A percentile compares a stretch with the other conserved stretches of the same genome.
These are phyloP conservation scores for Clonostachys sp. DNA, from an alignment of 2,329 filamentous ascomycete species.

Conservation along the genomic window DNA sequence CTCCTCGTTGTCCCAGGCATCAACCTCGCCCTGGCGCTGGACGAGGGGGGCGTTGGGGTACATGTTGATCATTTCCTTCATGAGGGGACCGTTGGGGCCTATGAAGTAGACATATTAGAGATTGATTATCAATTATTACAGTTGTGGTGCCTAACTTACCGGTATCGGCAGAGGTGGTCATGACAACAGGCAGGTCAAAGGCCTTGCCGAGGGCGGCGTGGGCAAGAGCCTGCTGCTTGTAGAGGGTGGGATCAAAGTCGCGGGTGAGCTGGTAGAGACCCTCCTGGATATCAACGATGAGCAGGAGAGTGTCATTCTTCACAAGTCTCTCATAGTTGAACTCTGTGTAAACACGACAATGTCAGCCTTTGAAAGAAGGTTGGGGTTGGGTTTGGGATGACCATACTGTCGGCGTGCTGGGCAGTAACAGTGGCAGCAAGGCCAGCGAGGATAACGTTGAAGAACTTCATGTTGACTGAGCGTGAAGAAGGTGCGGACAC, in stretches of 20 bases:
- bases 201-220: conserved; percentile 61
- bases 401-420: too few relatives aligned
- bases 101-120: conserved; percentile 26
- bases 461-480: too few relatives aligned
- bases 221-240: conserved; percentile 62
- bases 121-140: too few relatives aligned
- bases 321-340: conserved; percentile 24
- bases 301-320: conserved; percentile 23
- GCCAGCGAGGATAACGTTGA: too few relatives aligned
- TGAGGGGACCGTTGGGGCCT: conserved; percentile 62
- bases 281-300: conserved; percentile 28
- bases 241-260: conserved; percentile 63
- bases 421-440: too few relatives aligned
- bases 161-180: conserved; percentile 65
- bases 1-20: conserved; percentile 71
- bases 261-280: conserved; percentile 40
- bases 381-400: too few relatives aligned
- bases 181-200: conserved; percentile 63
- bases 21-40: conserved; percentile 65
- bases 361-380: too few relatives aligned
- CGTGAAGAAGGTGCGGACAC: too few relatives aligned
- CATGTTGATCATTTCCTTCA: conserved; percentile 64
- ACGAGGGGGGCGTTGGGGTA: conserved; percentile 65
- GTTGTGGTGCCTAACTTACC: conserved; percentile 16
- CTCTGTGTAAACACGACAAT: too few relatives aligned